phyloP scores from a whole-genome alignment of 2,329 filamentous ascomycete species.

The Didymella arachidicola region DNA sequence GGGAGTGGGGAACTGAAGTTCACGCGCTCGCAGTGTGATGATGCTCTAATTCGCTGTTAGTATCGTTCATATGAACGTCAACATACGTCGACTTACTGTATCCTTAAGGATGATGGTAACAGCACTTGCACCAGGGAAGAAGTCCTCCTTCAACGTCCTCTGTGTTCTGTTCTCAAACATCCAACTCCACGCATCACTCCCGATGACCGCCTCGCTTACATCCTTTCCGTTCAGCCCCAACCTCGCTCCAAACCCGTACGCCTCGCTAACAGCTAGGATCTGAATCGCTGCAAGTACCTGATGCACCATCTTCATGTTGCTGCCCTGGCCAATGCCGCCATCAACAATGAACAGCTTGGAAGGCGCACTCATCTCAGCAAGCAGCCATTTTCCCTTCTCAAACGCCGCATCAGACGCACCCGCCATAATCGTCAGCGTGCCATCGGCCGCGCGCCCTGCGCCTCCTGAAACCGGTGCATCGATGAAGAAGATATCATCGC shows the following conservation, averaged over 20 bases:
- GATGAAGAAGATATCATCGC: slow-evolving; percentile 71
- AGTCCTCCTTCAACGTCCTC: slow-evolving; percentile 62
- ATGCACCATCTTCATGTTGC: slow-evolving; percentile 66
- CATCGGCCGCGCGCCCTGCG: slow-evolving; percentile 71
- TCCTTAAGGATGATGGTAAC: slow-evolving; percentile 59
- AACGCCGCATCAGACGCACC: slow-evolving; percentile 66
- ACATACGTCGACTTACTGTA: slow-evolving; percentile 40
- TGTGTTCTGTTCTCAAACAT: slow-evolving; percentile 66
- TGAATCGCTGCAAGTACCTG: slow-evolving; percentile 67
- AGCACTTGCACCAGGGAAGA: slow-evolving; percentile 54
- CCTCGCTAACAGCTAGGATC: slow-evolving; percentile 64
- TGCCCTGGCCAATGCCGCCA: slow-evolving; percentile 62
- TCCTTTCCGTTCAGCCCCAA: slow-evolving; percentile 61
- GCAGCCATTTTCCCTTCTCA: slow-evolving; percentile 63
- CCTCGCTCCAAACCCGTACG: slow-evolving; percentile 63
- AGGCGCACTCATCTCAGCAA: slow-evolving; percentile 69
- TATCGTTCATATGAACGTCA: neutral
- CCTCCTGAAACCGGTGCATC: slow-evolving; percentile 79
- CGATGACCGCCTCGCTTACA: slow-evolving; percentile 59
- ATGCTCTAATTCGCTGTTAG: slow-evolving; percentile 57
- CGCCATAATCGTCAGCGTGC: slow-evolving; percentile 79
- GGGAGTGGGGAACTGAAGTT: slow-evolving; percentile 65
- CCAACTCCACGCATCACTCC: slow-evolving; percentile 57
- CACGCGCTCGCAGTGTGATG: slow-evolving; percentile 70
- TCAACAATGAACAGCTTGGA: slow-evolving; percentile 65